Conservation (phyloP, 2,329 filamentous ascomycete genomes). For the Calonectria honghensis region DNA sequence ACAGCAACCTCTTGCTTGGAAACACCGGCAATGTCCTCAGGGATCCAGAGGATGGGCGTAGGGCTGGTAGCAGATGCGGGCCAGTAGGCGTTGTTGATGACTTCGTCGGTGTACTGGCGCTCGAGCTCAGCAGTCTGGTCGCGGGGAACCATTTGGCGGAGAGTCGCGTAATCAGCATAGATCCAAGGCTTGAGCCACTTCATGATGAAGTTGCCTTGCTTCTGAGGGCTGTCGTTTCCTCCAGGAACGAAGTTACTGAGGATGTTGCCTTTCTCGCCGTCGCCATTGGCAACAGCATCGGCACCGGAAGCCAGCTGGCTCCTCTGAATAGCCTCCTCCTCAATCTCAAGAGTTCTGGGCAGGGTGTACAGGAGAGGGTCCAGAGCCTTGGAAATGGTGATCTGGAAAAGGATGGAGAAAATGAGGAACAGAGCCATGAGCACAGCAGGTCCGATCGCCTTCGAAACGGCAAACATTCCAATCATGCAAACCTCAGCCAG, state of each 20-base stretch:
- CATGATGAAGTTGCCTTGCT: conserved; percentile 72
- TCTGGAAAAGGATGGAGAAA: conserved; percentile 85
- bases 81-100: conserved; percentile 81
- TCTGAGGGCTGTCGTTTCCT: conserved; percentile 54
- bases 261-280: conserved; percentile 48
- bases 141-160: conserved; percentile 82
- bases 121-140: conserved; percentile 67
- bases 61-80: conserved; percentile 80
- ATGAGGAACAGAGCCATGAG: conserved; percentile 85
- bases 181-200: conserved; percentile 85
- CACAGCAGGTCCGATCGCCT: conserved; percentile 80
- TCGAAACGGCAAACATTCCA: conserved; percentile 84
- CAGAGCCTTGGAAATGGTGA: conserved; percentile 81
- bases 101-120: conserved; percentile 76
- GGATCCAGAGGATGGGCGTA: conserved; percentile 84
- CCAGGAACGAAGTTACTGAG: conserved; percentile 50
- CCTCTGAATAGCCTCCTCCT: conserved; percentile 63
- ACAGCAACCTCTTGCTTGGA: conserved; percentile 82
- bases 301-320: conserved; percentile 55
- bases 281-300: conserved; percentile 48
- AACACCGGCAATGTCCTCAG: conserved; percentile 81
- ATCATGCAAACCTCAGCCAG: conserved; percentile 86
- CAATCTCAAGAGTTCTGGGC: conserved; percentile 75
- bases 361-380: conserved; percentile 83
- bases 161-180: conserved; percentile 81